Conservation (phyloP, 495 filamentous ascomycete species). For the Glutinoglossum americanum region DNA sequence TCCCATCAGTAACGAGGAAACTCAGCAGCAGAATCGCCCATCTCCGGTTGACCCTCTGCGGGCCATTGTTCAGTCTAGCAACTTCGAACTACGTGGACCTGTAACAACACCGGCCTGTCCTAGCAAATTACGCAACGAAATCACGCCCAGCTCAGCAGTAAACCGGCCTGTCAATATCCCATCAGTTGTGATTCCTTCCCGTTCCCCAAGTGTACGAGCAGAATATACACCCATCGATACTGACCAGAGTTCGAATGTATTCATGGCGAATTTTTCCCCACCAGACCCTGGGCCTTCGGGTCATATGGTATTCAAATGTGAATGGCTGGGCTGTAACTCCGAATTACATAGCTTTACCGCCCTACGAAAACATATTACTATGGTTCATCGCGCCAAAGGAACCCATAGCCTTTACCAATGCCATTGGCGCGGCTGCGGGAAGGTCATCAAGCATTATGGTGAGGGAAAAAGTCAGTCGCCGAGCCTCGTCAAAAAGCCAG, state of each 20-base stretch:
- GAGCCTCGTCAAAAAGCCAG: neutral
- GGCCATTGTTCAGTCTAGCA: neutral
- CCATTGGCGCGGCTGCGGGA: slow-evolving; percentile 25
- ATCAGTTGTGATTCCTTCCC: neutral
- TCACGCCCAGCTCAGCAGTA: neutral
- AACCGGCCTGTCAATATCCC: neutral
- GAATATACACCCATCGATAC: neutral
- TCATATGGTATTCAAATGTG: slow-evolving; percentile 28
- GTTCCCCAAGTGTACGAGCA: neutral
- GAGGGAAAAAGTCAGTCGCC: neutral
- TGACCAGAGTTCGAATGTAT: neutral
- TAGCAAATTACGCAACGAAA: neutral
- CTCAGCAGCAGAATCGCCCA: neutral
- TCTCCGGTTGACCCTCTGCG: neutral
- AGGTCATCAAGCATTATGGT: neutral
- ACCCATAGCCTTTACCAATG: slow-evolving; percentile 15
- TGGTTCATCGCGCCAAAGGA: slow-evolving; percentile 25
- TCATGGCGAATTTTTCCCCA: neutral
- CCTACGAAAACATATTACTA: slow-evolving; percentile 41
- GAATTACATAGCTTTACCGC: slow-evolving; percentile 56
- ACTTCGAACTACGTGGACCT: neutral
- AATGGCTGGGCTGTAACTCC: slow-evolving; percentile 41
- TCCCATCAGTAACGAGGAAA: neutral
- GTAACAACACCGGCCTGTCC: neutral
- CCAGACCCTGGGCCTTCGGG: neutral